Evolutionary conservation across 208 protist species (phyloP).

Genomic region (Leishmania guyanensis): DNA sequence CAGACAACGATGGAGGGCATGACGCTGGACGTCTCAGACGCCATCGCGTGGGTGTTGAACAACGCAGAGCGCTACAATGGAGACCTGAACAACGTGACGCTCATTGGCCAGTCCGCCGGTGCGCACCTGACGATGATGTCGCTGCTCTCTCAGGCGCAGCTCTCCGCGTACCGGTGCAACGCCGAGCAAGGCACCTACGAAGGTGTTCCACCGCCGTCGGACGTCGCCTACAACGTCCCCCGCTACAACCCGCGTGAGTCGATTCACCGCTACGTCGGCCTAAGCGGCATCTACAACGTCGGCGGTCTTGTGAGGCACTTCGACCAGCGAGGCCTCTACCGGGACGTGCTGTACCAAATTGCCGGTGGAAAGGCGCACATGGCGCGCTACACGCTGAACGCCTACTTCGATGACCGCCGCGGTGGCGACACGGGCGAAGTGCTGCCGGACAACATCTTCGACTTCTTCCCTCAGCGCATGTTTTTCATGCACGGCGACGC

Average conservation of each 20-base stretch:
- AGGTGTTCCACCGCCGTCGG: slow-evolving; percentile 41
- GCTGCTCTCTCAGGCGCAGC: slow-evolving; percentile 81
- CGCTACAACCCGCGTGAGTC: slow-evolving; percentile 85
- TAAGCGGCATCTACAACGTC: slow-evolving; percentile 88
- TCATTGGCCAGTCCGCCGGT: slow-evolving; percentile 82
- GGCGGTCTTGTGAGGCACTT: slow-evolving; percentile 59
- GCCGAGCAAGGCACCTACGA: slow-evolving; percentile 35
- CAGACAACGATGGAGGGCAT: slow-evolving; percentile 91
- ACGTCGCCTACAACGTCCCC: slow-evolving; percentile 77
- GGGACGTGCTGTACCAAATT: slow-evolving; percentile 63
- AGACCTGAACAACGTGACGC: slow-evolving; percentile 75
- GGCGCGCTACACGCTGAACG: slow-evolving; percentile 48
- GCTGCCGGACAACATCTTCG: slow-evolving; percentile 83
- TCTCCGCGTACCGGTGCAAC: slow-evolving; percentile 51
- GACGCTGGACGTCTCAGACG: slow-evolving; percentile 87
- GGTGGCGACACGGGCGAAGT: slow-evolving; percentile 56
- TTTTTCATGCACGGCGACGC: slow-evolving; percentile 85
- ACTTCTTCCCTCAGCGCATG: slow-evolving; percentile 79
- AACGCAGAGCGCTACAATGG: slow-evolving; percentile 89
- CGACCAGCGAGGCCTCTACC: slow-evolving; percentile 61
- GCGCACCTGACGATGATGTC: slow-evolving; percentile 90
- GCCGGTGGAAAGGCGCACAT: slow-evolving; percentile 49
- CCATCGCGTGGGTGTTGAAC: slow-evolving; percentile 83
- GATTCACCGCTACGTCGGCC: slow-evolving; percentile 80
- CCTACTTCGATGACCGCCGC: slow-evolving; percentile 74